Conservation (phyloP, 2,329 filamentous ascomycete species). For the Chaetomium globosum region DNA sequence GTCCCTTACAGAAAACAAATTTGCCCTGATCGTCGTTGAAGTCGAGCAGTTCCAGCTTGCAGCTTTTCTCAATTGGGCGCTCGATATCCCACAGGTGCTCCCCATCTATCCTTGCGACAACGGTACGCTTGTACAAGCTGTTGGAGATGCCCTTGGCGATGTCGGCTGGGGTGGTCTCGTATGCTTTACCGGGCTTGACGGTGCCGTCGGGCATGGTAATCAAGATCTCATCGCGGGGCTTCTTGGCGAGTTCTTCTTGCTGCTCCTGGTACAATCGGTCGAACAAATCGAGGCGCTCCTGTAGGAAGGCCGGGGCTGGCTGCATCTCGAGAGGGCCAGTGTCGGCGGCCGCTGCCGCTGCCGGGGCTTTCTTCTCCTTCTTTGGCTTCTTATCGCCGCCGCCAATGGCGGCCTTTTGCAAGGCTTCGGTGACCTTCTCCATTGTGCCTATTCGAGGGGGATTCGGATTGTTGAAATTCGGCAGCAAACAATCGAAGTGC, state of each 20-base stretch:
- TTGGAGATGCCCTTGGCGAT: slow-evolving; percentile 80
- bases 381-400: slow-evolving; percentile 44
- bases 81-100: slow-evolving; percentile 89
- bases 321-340: slow-evolving; percentile 52
- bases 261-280: slow-evolving; percentile 84
- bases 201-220: slow-evolving; percentile 74
- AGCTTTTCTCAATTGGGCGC: slow-evolving; percentile 83
- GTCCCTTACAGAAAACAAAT: slow-evolving; percentile 76
- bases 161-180: slow-evolving; percentile 84
- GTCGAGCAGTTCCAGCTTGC: slow-evolving; percentile 79
- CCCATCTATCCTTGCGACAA: slow-evolving; percentile 83
- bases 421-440: slow-evolving; percentile 37
- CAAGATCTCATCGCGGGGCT: slow-evolving; percentile 73
- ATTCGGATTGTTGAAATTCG: slow-evolving; percentile 16
- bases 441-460: slow-evolving; percentile 23
- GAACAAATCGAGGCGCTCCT: slow-evolving; percentile 83
- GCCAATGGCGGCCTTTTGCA: slow-evolving; percentile 45
- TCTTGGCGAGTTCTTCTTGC: slow-evolving; percentile 71
- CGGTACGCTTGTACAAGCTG: slow-evolving; percentile 80
- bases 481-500: slow-evolving; percentile 10
- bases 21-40: slow-evolving; percentile 77
- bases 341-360: slow-evolving; percentile 43
- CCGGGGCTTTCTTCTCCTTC: slow-evolving; percentile 56
- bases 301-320: slow-evolving; percentile 72
- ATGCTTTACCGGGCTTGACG: slow-evolving; percentile 74